Percentiles rank a stretch among this genome's conserved stretches.
Evolutionary conservation across 441 rosid species (phyloP).

Genomic region (Erodium texanum): DNA sequence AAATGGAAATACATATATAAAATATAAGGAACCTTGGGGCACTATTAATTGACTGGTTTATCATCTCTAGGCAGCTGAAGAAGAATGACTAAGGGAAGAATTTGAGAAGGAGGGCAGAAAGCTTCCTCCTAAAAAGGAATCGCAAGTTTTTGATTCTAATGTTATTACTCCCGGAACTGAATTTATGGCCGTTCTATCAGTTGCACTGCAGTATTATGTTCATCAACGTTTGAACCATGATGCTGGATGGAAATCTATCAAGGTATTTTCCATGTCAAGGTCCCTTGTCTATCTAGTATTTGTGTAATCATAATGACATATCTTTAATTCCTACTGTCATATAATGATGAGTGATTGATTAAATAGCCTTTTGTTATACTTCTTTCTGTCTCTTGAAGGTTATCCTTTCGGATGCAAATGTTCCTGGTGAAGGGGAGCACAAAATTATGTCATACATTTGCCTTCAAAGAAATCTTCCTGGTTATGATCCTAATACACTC

Average conservation of each 20-base stretch:
- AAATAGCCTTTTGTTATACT: conserved; percentile 19
- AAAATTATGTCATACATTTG: conserved; percentile 89
- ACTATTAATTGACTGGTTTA: conserved; percentile 12
- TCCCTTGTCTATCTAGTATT: neutral
- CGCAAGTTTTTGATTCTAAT: conserved; percentile 70
- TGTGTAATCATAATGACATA: neutral
- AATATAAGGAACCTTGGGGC: neutral
- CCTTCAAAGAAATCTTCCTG: conserved; percentile 89
- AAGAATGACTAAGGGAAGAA: conserved; percentile 62
- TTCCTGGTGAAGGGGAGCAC: conserved; percentile 99
- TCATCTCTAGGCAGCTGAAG: conserved; percentile 67
- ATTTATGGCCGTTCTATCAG: conserved; percentile 75
- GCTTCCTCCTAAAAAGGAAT: conserved; percentile 63
- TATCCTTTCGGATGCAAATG: conserved; percentile 95
- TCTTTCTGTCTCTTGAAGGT: conserved; percentile 50
- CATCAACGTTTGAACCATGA: conserved; percentile 75
- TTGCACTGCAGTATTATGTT: conserved; percentile 77
- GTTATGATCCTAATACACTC: conserved; percentile 80
- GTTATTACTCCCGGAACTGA: conserved; percentile 86
- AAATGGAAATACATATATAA: too few species aligned
- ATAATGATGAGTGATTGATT: neutral
- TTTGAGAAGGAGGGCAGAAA: conserved; percentile 77
- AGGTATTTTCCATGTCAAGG: conserved; percentile 32
- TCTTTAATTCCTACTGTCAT: neutral
- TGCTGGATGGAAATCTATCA: conserved; percentile 82